phyloP scores from a whole-genome alignment of 441 rosid species.

The Metrosideros polymorpha region DNA sequence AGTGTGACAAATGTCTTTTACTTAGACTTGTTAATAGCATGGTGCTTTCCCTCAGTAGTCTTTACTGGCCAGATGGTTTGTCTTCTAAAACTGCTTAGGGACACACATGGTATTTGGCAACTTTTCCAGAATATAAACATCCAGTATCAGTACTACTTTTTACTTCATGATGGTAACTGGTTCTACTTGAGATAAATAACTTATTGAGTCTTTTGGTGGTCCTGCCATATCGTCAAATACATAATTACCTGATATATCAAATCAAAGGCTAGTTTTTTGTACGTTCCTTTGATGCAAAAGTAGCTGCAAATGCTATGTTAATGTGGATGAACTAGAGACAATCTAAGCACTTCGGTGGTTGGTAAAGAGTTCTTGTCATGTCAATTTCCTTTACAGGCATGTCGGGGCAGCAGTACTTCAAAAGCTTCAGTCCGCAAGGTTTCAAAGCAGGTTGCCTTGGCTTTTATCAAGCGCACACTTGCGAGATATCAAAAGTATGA shows the following conservation, averaged over 20 bases:
- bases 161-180: not conserved
- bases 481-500: constrained; percentile 63
- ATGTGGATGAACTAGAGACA: not conserved
- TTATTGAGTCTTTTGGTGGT: not conserved
- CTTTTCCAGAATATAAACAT: not conserved
- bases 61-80: not conserved
- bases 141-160: not conserved
- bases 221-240: not conserved
- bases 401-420: constrained; percentile 52
- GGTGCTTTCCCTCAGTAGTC: not conserved
- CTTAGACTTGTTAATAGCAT: not conserved
- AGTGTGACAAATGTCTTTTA: not conserved
- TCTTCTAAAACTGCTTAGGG: not conserved
- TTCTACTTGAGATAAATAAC: not conserved
- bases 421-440: constrained; percentile 58
- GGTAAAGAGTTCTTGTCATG: not conserved
- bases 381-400: constrained; percentile 38
- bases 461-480: constrained; percentile 65
- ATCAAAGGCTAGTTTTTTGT: not conserved
- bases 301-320: not conserved
- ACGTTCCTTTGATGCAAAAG: not conserved
- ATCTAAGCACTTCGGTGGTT: not conserved
- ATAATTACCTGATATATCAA: not conserved
- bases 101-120: not conserved
- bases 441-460: constrained; percentile 67